Conservation (phyloP, 345 rosid species). For the Melaleuca alternifolia region DNA sequence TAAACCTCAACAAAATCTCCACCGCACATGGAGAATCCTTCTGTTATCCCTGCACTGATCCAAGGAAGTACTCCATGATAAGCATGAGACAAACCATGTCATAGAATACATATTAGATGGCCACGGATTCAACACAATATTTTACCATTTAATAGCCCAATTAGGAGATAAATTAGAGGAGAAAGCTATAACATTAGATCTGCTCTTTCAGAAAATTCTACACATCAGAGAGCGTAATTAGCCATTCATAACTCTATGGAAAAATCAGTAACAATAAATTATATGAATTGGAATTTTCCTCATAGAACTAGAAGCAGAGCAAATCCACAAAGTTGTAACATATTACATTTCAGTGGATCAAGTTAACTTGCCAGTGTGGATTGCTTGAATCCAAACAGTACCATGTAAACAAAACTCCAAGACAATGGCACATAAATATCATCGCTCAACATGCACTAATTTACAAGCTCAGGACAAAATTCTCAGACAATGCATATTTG, state of each 20-base stretch:
- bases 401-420: neutral
- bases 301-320: neutral
- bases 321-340: neutral
- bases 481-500: neutral
- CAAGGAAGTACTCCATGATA: neutral
- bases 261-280: neutral
- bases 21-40: constrained; percentile 99
- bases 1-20: constrained; percentile 99
- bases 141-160: neutral
- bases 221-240: neutral
- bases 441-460: neutral
- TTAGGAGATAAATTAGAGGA: neutral
- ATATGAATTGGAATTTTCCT: neutral
- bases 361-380: neutral
- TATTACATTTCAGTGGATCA: neutral
- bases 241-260: neutral
- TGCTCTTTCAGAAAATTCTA: neutral
- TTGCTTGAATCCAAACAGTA: neutral
- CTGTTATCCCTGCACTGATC: constrained; percentile 90
- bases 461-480: neutral
- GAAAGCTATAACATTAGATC: neutral
- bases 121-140: neutral
- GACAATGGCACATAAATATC: neutral
- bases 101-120: neutral
- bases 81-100: neutral